Conservation (phyloP, 352 stramenopile species). For the Phytophthora hibernalis region DNA sequence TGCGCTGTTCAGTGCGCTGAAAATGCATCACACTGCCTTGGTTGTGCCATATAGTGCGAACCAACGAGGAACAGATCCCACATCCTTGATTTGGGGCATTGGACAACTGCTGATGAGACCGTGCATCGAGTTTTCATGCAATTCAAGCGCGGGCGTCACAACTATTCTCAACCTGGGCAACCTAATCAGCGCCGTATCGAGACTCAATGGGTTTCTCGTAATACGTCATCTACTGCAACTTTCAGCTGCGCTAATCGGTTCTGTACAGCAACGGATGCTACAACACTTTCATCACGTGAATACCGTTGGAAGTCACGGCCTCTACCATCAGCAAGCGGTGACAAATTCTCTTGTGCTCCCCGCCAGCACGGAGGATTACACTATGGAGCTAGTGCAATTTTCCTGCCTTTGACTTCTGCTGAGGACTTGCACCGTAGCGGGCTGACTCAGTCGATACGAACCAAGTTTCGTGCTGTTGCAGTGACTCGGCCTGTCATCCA, state of each 20-base stretch:
- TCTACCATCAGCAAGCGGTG: slow-evolving; percentile 9
- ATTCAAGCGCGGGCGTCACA: slow-evolving; percentile 6
- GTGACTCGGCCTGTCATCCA: slow-evolving; percentile 28
- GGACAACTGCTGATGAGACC: slow-evolving; percentile 47
- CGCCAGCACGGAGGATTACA: slow-evolving; percentile 6
- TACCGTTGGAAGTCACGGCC: neutral
- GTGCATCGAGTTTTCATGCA: slow-evolving; percentile 36
- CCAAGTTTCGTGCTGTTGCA: slow-evolving; percentile 41
- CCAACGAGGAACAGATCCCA: slow-evolving; percentile 7
- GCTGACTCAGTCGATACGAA: slow-evolving; percentile 37
- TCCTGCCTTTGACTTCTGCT: slow-evolving; percentile 37
- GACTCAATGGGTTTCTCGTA: slow-evolving; percentile 33
- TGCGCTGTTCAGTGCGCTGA: slow-evolving; percentile 53
- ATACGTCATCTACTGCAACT: slow-evolving; percentile 30
- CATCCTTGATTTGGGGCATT: slow-evolving; percentile 29
- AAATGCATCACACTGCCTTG: slow-evolving; percentile 37
- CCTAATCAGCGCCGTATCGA: slow-evolving; percentile 23
- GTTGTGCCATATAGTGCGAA: slow-evolving; percentile 29
- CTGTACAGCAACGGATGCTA: slow-evolving; percentile 27
- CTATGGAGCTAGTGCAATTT: slow-evolving; percentile 32
- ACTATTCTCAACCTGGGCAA: slow-evolving; percentile 9
- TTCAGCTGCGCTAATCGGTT: neutral
- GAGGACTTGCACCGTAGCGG: slow-evolving; percentile 16
- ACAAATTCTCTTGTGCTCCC: slow-evolving; percentile 29
- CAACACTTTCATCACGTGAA: slow-evolving; percentile 28